Percentiles rank a stretch among this genome's conserved stretches.
Evolutionary conservation across 202 grass and related monocot genomes (phyloP).

Genomic region (Brachypodium distachyon): DNA sequence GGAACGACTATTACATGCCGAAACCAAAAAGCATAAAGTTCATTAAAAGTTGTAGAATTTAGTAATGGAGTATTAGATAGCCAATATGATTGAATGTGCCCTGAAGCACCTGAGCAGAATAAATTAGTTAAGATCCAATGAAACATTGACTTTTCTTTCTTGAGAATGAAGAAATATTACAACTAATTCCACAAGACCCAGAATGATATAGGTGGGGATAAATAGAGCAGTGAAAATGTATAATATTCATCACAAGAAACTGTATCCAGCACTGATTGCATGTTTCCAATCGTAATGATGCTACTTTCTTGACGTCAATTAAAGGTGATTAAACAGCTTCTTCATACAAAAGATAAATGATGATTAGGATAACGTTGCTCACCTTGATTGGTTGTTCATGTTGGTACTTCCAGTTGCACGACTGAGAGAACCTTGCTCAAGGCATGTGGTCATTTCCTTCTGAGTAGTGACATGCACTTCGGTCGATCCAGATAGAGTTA

Average conservation of each 20-base stretch:
- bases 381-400: conserved; percentile 99
- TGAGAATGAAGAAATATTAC: neutral
- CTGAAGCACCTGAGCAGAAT: neutral
- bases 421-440: conserved; percentile 77
- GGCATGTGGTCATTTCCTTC: conserved; percentile 84
- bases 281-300: neutral
- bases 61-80: conserved; percentile 7
- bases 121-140: neutral
- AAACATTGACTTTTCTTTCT: neutral
- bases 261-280: neutral
- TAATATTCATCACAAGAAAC: neutral
- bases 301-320: neutral
- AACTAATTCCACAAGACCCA: neutral
- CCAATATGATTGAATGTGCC: neutral
- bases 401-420: conserved; percentile 98
- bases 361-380: neutral
- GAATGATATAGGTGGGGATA: neutral
- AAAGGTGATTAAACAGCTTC: neutral
- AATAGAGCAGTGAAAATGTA: neutral
- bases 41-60: conserved; percentile 12
- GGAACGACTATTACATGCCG: conserved; percentile 83
- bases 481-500: conserved; percentile 88
- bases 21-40: conserved; percentile 41
- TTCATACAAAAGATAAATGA: neutral
- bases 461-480: conserved; percentile 77